phyloP scores from a whole-genome alignment of 2,329 filamentous ascomycete species.

The Penicillium glabrum region DNA sequence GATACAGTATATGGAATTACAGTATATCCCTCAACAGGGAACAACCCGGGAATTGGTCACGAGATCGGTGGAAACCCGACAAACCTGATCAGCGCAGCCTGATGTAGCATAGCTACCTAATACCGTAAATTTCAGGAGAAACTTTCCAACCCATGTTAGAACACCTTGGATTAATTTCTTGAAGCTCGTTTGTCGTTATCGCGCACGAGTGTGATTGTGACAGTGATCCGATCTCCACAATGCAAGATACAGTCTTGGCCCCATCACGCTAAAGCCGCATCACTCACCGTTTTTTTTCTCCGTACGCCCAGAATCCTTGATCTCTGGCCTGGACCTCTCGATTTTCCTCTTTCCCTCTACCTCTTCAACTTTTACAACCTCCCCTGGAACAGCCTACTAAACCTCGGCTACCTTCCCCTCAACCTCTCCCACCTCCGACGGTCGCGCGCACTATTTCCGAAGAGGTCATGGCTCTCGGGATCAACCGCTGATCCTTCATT shows the following conservation, averaged over 20 bases:
- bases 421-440: constrained; percentile 6
- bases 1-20: not conserved
- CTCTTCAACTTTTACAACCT: not conserved
- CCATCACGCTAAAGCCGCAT: constrained; percentile 22
- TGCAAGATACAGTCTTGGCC: constrained; percentile 24
- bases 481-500: constrained; percentile 22
- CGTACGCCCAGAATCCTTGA: not conserved
- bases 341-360: not conserved
- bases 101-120: not conserved
- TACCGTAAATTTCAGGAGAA: not conserved
- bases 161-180: not conserved
- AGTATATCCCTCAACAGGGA: not conserved
- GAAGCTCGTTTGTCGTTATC: not conserved
- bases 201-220: not conserved
- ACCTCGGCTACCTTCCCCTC: not conserved
- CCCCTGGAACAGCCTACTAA: not conserved
- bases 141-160: not conserved
- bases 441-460: constrained; percentile 16
- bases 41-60: not conserved
- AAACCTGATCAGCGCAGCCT: not conserved
- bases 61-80: not conserved
- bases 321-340: not conserved
- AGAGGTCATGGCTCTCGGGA: constrained; percentile 18
- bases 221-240: constrained; percentile 18
- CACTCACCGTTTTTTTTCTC: constrained; percentile 25